A percentile compares a stretch with the other conserved stretches of the same genome.
Evolutionary conservation across 371 early-diverging fungal genomes (phyloP).

Genomic region (Mucor sp.): DNA sequence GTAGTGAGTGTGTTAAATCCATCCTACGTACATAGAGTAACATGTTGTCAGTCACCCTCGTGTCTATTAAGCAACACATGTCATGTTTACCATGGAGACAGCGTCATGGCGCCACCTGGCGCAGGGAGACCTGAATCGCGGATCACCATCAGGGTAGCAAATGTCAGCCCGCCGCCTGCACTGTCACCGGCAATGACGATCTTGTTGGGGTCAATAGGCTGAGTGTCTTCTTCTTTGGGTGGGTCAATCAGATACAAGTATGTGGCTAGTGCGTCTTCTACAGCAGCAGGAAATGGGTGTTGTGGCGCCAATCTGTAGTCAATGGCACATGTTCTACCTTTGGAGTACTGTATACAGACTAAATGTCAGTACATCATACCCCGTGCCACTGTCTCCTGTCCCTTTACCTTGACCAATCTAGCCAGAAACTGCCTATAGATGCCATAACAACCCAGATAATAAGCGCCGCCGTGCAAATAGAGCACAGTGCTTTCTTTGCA

Average conservation of each 20-base stretch:
- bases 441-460: slow-evolving; percentile 52
- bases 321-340: slow-evolving; percentile 48
- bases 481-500: slow-evolving; percentile 32
- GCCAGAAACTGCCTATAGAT: slow-evolving; percentile 49
- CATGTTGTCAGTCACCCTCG: slow-evolving; percentile 14
- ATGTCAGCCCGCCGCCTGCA: slow-evolving; percentile 71
- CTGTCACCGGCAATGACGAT: slow-evolving; percentile 84
- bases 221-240: slow-evolving; percentile 30
- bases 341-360: slow-evolving; percentile 16
- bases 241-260: slow-evolving; percentile 71
- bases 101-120: slow-evolving; percentile 51
- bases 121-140: slow-evolving; percentile 54
- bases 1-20: slow-evolving; percentile 66
- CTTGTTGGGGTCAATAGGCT: slow-evolving; percentile 57
- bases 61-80: slow-evolving; percentile 1
- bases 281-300: slow-evolving; percentile 78
- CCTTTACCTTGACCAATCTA: slow-evolving; percentile 41
- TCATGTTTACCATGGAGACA: slow-evolving; percentile 51
- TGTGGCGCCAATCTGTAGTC: slow-evolving; percentile 87
- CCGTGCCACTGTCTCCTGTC: background rate
- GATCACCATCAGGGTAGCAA: slow-evolving; percentile 51
- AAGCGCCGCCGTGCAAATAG: slow-evolving; percentile 80
- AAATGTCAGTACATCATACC: background rate
- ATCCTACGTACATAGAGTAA: slow-evolving; percentile 29
- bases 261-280: slow-evolving; percentile 79